These are phyloP conservation scores for Pleurozium schreberi DNA, from an alignment of 225 moss, liverwort and hornwort species.

Conservation along the genomic window DNA sequence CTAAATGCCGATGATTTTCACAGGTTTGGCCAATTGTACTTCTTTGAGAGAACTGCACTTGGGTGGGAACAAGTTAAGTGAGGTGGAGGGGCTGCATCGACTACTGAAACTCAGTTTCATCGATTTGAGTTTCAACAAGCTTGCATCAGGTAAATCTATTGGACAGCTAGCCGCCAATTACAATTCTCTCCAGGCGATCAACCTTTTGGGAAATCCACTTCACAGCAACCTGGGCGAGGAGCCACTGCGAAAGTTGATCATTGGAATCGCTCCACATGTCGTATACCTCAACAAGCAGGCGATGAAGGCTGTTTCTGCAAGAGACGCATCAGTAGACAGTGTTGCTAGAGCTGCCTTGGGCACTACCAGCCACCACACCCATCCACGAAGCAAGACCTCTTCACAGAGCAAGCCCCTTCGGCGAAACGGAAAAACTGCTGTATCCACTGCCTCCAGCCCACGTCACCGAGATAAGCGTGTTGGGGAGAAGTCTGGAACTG, in stretches of 20 bases:
- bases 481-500: conserved; percentile 13
- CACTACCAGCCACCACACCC: conserved; percentile 16
- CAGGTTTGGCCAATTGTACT: conserved; percentile 77
- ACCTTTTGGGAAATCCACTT: conserved; percentile 71
- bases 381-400: conserved; percentile 38
- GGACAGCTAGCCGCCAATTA: conserved; percentile 89
- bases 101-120: conserved; percentile 65
- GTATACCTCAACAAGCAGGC: conserved; percentile 81
- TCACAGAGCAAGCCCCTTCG: conserved; percentile 21
- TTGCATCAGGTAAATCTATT: conserved; percentile 55
- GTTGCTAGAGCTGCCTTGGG: conserved; percentile 70
- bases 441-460: conserved; percentile 1
- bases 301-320: conserved; percentile 49
- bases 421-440: conserved; percentile 8
- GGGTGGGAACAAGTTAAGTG: conserved; percentile 85
- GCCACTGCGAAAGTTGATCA: conserved; percentile 53
- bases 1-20: not conserved
- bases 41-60: conserved; percentile 72
- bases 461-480: conserved; percentile 7
- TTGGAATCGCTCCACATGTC: conserved; percentile 63
- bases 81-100: conserved; percentile 87
- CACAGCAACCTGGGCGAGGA: conserved; percentile 82
- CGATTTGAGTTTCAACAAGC: conserved; percentile 81
- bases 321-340: conserved; percentile 59
- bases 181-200: conserved; percentile 73